These are phyloP conservation scores for Brassica hybrid DNA, from an alignment of 441 rosid species.

Conservation along the genomic window DNA sequence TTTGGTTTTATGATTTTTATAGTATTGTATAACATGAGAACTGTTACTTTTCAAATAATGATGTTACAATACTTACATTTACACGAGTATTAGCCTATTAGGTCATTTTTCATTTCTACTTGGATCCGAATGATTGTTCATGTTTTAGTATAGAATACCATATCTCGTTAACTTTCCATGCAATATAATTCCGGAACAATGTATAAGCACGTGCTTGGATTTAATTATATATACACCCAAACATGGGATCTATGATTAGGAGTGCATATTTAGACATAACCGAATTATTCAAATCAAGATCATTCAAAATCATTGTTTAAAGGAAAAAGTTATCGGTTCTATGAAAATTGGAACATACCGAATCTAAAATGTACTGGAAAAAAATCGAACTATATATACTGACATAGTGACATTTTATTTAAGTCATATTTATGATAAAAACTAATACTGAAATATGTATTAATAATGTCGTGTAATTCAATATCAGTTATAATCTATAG, in stretches of 20 bases:
- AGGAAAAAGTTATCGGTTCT: background rate
- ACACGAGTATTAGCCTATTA: background rate
- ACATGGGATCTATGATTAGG: conserved; percentile 20
- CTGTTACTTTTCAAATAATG: background rate
- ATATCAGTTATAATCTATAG: background rate
- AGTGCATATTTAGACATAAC: conserved; percentile 30
- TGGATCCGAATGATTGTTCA: background rate
- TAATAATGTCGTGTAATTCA: background rate
- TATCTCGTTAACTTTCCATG: conserved; percentile 29
- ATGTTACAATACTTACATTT: too few relatives aligned
- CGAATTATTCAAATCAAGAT: background rate
- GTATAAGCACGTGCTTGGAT: conserved; percentile 25
- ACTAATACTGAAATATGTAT: background rate
- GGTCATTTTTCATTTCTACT: background rate
- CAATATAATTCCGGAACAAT: conserved; percentile 19
- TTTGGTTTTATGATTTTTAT: conserved; percentile 2
- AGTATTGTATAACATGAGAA: background rate
- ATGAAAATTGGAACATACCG: background rate
- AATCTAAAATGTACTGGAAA: background rate
- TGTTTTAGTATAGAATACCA: too few relatives aligned
- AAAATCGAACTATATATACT: background rate
- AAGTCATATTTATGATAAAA: too few relatives aligned
- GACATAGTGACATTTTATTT: too few relatives aligned
- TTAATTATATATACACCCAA: background rate
- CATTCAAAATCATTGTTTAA: conserved; percentile 8